These are phyloP conservation scores for Tylopilus subfusipes DNA, from an alignment of 768 basidiomycete species.

Conservation along the genomic window DNA sequence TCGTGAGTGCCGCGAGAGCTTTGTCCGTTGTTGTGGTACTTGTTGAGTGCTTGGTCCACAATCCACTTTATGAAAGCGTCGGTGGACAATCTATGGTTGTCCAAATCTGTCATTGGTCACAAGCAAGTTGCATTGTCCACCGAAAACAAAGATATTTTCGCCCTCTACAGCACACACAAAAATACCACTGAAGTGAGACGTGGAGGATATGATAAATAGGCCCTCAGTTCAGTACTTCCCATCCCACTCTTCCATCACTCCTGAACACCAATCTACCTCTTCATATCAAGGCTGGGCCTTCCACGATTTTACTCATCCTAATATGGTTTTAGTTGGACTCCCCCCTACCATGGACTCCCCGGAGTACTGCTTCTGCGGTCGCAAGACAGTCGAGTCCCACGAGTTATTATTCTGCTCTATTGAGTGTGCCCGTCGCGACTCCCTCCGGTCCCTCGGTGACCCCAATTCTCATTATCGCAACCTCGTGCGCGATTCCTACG, in stretches of 20 bases:
- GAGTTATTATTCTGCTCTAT: constrained; percentile 31
- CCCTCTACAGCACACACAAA: too few species aligned
- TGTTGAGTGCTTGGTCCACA: too few species aligned
- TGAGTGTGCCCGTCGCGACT: constrained; percentile 25
- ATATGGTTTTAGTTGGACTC: not conserved
- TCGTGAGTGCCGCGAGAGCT: too few species aligned
- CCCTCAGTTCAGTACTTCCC: not conserved
- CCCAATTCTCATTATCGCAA: constrained; percentile 24
- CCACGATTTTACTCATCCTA: not conserved
- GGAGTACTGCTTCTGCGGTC: constrained; percentile 24
- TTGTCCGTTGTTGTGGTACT: not conserved
- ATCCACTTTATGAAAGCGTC: too few species aligned
- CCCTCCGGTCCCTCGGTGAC: constrained; percentile 22
- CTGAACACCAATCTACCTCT: not conserved
- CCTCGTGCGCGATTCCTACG: constrained; percentile 15
- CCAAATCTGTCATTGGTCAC: not conserved
- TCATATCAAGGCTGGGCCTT: not conserved
- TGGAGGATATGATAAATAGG: constrained; percentile 10
- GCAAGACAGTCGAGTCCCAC: constrained; percentile 19
- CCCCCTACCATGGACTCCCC: constrained; percentile 8
- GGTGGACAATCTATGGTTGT: not conserved
- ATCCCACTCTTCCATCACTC: not conserved
- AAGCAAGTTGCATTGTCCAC: constrained; percentile 9
- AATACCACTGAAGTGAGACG: constrained; percentile 1
- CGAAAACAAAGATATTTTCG: too few species aligned